Evolutionary conservation across 2,329 filamentous ascomycete species (phyloP).

Genomic region (Hansfordia pulvinata): DNA sequence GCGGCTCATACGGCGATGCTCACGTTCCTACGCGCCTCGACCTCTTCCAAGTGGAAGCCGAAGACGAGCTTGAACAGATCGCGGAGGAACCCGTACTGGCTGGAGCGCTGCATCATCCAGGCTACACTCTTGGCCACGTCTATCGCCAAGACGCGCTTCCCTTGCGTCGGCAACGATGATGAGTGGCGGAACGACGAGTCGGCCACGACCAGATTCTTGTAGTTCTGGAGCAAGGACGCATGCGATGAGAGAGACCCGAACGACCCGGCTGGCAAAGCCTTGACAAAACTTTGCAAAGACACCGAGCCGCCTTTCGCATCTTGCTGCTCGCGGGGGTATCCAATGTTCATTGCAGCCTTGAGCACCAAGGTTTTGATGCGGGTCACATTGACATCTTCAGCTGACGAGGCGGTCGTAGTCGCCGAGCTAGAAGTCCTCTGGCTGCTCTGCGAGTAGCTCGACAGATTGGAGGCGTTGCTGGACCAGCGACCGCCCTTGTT

Average conservation of each 20-base stretch:
- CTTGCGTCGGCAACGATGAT: slow-evolving; percentile 39
- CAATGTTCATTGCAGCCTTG: slow-evolving; percentile 75
- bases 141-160: slow-evolving; percentile 48
- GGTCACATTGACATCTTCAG: slow-evolving; percentile 64
- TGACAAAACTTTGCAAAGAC: slow-evolving; percentile 61
- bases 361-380: slow-evolving; percentile 69
- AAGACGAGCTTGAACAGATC: slow-evolving; percentile 80
- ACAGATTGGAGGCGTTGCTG: slow-evolving; percentile 66
- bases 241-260: slow-evolving; percentile 67
- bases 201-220: slow-evolving; percentile 64
- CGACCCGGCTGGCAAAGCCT: slow-evolving; percentile 58
- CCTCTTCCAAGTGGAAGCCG: slow-evolving; percentile 71
- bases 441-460: slow-evolving; percentile 62
- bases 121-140: slow-evolving; percentile 71
- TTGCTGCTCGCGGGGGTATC: slow-evolving; percentile 64
- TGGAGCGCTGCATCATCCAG: slow-evolving; percentile 56
- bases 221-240: slow-evolving; percentile 57
- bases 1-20: slow-evolving; percentile 46
- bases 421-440: slow-evolving; percentile 56
- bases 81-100: slow-evolving; percentile 65
- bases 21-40: slow-evolving; percentile 49
- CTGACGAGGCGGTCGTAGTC: slow-evolving; percentile 51
- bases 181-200: slow-evolving; percentile 53
- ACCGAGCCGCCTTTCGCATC: slow-evolving; percentile 33
- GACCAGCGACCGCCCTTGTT: slow-evolving; percentile 63